These are phyloP conservation scores for Ascoidea tarda DNA, from an alignment of 805 yeast species.

Conservation along the genomic window DNA sequence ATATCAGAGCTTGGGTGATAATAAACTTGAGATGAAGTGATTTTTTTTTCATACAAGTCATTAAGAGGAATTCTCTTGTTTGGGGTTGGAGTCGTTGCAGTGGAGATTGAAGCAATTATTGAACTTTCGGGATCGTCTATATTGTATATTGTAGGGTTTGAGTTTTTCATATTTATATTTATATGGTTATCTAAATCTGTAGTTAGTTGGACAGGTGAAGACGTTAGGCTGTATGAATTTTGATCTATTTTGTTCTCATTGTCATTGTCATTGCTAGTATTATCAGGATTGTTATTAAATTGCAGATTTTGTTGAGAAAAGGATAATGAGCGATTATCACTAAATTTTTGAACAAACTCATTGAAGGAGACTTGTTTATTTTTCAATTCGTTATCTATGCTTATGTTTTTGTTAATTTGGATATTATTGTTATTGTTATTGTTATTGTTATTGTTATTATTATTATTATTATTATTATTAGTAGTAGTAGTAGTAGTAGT, in stretches of 20 bases:
- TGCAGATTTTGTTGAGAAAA: neutral
- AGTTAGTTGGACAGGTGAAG: too few relatives aligned
- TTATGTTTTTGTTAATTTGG: too few relatives aligned
- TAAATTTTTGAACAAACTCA: neutral
- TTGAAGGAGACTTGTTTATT: constrained; percentile 1
- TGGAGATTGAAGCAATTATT: constrained; percentile 13
- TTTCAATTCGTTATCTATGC: constrained; percentile 10
- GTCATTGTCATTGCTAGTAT: neutral
- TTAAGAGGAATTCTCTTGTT: constrained; percentile 8
- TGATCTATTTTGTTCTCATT: neutral
- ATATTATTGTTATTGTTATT: neutral
- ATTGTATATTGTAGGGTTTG: neutral
- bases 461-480: neutral
- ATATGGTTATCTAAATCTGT: neutral
- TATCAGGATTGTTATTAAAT: neutral
- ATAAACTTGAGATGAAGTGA: neutral
- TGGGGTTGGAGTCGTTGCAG: constrained; percentile 14
- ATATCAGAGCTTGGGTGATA: neutral
- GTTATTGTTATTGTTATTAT: constrained; percentile 8
- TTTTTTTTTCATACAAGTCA: neutral
- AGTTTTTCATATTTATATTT: too few relatives aligned
- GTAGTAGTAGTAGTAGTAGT: neutral
- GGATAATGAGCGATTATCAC: neutral
- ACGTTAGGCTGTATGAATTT: too few relatives aligned
- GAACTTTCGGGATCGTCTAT: neutral